Evolutionary conservation across 805 yeast species (phyloP).

Genomic region (Candida methanosorbosa): DNA sequence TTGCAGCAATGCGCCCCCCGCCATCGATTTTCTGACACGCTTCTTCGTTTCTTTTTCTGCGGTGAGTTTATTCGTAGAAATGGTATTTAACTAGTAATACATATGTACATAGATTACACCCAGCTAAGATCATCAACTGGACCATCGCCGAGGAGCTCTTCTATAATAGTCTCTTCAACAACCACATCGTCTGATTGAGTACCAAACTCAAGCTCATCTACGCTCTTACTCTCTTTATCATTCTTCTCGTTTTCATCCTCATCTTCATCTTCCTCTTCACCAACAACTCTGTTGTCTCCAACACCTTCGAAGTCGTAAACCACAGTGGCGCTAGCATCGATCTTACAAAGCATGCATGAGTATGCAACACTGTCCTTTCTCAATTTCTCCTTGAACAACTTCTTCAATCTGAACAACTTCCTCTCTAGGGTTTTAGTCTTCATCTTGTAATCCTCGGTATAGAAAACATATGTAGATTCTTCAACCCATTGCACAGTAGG

Average conservation of each 20-base stretch:
- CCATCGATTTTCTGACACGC: too few species aligned
- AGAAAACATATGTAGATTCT: conserved; percentile 32
- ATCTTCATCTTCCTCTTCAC: neutral
- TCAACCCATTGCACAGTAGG: conserved; percentile 31
- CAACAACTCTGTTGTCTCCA: too few species aligned
- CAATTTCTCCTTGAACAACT: conserved; percentile 24
- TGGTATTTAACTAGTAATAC: too few species aligned
- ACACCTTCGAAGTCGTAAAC: conserved; percentile 18
- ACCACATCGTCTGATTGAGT: too few species aligned
- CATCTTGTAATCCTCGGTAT: conserved; percentile 25
- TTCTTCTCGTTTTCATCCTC: neutral
- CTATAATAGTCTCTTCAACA: too few species aligned
- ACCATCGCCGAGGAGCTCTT: too few species aligned
- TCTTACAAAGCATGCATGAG: conserved; percentile 36
- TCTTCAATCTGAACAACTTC: conserved; percentile 32
- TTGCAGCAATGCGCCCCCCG: too few species aligned
- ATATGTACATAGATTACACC: too few species aligned
- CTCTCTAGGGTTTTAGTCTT: conserved; percentile 31
- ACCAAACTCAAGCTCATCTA: too few species aligned
- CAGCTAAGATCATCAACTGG: too few species aligned
- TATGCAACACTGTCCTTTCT: conserved; percentile 37
- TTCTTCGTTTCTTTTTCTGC: too few species aligned
- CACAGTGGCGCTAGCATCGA: conserved; percentile 28
- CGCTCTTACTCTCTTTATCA: neutral
- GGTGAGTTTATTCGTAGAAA: too few species aligned